Conservation (phyloP, 805 yeast species). For the Brettanomyces bruxellensis region DNA sequence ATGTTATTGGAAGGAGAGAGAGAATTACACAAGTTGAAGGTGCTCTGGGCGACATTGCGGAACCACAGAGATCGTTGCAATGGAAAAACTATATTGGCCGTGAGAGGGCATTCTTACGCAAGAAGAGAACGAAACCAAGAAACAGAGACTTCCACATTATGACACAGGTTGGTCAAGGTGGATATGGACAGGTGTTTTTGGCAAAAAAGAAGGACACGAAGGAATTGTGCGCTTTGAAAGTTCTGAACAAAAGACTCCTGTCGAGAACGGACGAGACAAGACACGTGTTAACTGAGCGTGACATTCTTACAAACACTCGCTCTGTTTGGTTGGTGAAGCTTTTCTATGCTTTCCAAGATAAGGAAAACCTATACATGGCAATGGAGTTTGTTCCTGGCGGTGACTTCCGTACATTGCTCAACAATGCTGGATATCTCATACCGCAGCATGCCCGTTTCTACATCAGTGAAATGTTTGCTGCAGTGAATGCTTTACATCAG, state of each 20-base stretch:
- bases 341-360: constrained; percentile 90
- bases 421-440: constrained; percentile 84
- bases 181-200: constrained; percentile 96
- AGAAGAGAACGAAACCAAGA: constrained; percentile 83
- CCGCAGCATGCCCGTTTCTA: constrained; percentile 96
- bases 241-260: constrained; percentile 76
- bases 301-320: constrained; percentile 90
- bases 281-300: constrained; percentile 93
- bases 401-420: constrained; percentile 88
- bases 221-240: constrained; percentile 92
- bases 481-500: constrained; percentile 88
- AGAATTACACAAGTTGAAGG: constrained; percentile 64
- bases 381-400: constrained; percentile 99
- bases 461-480: constrained; percentile 91
- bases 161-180: constrained; percentile 99
- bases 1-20: constrained; percentile 78
- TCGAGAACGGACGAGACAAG: constrained; percentile 90
- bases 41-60: constrained; percentile 30
- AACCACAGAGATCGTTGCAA: constrained; percentile 38
- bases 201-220: constrained; percentile 91
- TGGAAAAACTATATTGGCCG: constrained; percentile 78
- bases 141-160: constrained; percentile 94
- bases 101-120: constrained; percentile 77
- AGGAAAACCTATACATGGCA: constrained; percentile 82
- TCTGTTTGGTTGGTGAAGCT: constrained; percentile 94